Evolutionary conservation across 2,329 filamentous ascomycete species (phyloP).

Genomic region (Diaporthe australafricana): DNA sequence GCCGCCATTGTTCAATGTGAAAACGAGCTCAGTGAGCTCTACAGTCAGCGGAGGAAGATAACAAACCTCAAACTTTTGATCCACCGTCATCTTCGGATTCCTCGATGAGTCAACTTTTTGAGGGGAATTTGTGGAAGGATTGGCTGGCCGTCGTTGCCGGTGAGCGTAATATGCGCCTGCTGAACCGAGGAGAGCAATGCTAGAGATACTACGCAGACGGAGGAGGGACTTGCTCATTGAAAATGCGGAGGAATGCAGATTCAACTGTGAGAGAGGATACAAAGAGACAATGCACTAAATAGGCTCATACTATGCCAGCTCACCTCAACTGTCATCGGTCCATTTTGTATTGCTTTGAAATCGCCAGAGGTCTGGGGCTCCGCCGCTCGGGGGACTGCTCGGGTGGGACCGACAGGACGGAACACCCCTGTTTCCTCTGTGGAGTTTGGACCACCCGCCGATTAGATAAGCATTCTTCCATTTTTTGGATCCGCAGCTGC

Average conservation of each 20-base stretch:
- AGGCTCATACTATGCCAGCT: conserved; percentile 15
- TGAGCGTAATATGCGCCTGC: conserved; percentile 41
- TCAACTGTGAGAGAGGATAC: no score
- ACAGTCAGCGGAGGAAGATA: neutral
- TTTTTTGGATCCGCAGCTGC: conserved; percentile 30
- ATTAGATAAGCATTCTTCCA: conserved; percentile 34
- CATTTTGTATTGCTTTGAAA: conserved; percentile 38
- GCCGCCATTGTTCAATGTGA: neutral
- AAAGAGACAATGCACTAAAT: neutral
- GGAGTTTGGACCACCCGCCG: conserved; percentile 38
- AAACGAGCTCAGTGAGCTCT: neutral
- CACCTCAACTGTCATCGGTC: conserved; percentile 29
- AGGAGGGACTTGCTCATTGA: conserved; percentile 33
- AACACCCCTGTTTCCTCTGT: conserved; percentile 5
- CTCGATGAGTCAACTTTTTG: conserved; percentile 33
- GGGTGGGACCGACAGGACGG: conserved; percentile 28
- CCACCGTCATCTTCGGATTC: conserved; percentile 54
- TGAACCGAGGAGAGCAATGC: conserved; percentile 40
- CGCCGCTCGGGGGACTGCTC: conserved; percentile 13
- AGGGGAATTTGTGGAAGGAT: neutral
- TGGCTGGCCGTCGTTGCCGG: conserved; percentile 3
- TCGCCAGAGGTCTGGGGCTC: conserved; percentile 22
- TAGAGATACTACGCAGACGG: conserved; percentile 39
- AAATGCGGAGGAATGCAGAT: conserved; percentile 31
- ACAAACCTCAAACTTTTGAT: conserved; percentile 59